Evolutionary conservation across 2,329 filamentous ascomycete species (phyloP).

Genomic region (Esteya vermicola): DNA sequence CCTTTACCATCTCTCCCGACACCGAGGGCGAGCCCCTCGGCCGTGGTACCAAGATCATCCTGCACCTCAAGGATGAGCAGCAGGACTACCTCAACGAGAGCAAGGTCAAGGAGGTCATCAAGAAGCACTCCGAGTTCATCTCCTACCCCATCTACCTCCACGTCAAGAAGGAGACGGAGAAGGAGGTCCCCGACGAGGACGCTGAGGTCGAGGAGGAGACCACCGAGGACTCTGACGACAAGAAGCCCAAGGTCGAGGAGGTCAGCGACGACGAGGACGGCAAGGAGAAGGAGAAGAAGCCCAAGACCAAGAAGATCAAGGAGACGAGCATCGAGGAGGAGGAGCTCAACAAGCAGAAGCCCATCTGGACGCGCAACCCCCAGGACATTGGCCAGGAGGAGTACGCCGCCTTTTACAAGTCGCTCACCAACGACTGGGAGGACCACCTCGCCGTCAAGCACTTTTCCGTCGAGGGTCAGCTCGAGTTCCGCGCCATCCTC

Average conservation of each 20-base stretch:
- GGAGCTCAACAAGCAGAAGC: conserved; percentile 99
- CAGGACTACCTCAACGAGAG: conserved; percentile 94
- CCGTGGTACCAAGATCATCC: conserved; percentile 94
- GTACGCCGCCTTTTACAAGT: conserved; percentile 99
- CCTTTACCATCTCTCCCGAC: conserved; percentile 85
- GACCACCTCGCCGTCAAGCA: conserved; percentile 99
- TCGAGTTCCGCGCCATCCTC: conserved; percentile 99
- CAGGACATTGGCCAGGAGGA: conserved; percentile 90
- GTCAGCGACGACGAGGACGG: conserved; percentile 75
- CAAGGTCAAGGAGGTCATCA: conserved; percentile 99
- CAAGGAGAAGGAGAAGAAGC: conserved; percentile 74
- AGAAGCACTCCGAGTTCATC: conserved; percentile 99
- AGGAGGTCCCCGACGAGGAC: conserved; percentile 93
- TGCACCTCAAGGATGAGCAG: conserved; percentile 99
- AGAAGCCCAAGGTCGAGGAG: conserved; percentile 94
- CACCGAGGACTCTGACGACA: conserved; percentile 62
- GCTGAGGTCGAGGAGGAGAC: conserved; percentile 51
- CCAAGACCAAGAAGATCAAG: conserved; percentile 99
- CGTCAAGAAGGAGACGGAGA: conserved; percentile 98
- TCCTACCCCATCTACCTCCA: conserved; percentile 99
- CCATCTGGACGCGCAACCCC: conserved; percentile 98
- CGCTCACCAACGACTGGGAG: conserved; percentile 99
- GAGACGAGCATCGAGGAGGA: conserved; percentile 98
- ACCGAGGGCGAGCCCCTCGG: conserved; percentile 82
- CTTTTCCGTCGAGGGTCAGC: conserved; percentile 99